Evolutionary conservation across 805 yeast species (phyloP), one percentile per base, ranked within the genome.

Genomic region (Schwanniomyces occidentalis): DNA sequence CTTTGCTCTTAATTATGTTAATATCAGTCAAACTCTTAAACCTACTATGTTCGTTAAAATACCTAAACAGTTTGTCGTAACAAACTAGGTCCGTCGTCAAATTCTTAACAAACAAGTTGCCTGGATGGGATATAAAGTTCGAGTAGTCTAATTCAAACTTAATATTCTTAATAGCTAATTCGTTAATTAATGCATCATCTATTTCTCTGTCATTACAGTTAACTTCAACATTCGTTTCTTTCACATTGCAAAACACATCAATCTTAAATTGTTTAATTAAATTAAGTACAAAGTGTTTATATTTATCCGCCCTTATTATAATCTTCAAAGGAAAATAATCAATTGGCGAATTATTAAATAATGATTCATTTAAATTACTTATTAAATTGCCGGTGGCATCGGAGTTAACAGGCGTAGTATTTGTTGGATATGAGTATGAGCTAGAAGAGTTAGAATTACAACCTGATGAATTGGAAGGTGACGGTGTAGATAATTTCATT

Each of bases 51-150:
- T 38, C 33, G 22, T 48, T 45, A 35, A 61, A 56, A 34, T 42
- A 51, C 7, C 40, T 41, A 16, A 37, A 40, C 23, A 58, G 27
- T 19, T 66, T 67, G 14, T 63, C 63, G 12, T 69, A 53, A 7
- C 61, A 53, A 20, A 71, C 61, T 32, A 45, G 41, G 9, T 54
- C 47, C 19, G 63, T 59, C 3, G 69, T 55, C 18, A 78, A 51
- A 13, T 78, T 78, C 37, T 78, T 69, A 17, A 78, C 69, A 52
- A 75, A 79, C 10, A 80, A 46, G 43, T 73, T 72, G 2, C 84
- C 85, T 1, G 85, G 85, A 41, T 75, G 79, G 4, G 76, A 65
- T 8, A 70, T 45, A 32, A 61, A 58, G 14, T 47, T 47, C 7
- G 58, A 41, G 43, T 62, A 63, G 39, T 58, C 57, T 16, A 59